Conservation (phyloP, 2,329 filamentous ascomycete genomes). For the Trichoderma cornu-damae region DNA sequence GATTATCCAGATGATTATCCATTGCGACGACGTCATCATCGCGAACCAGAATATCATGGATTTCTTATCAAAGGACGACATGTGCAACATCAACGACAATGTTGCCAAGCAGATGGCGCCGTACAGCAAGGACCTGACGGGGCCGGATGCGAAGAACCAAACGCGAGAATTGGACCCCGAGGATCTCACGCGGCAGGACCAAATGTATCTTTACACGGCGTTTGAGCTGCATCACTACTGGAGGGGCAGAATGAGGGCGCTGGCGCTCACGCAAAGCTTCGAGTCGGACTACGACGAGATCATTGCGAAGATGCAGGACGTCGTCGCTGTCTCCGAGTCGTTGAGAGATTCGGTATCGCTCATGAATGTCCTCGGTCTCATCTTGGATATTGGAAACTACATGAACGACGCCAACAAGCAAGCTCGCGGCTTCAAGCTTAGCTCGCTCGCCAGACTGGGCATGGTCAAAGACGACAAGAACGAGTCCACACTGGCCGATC, state of each 20-base stretch:
- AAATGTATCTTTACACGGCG: constrained; percentile 88
- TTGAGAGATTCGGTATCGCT: constrained; percentile 85
- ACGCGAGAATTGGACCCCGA: constrained; percentile 77
- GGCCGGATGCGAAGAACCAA: constrained; percentile 71
- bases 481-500: constrained; percentile 88
- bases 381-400: constrained; percentile 97
- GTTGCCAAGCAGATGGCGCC: constrained; percentile 86
- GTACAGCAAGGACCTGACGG: constrained; percentile 95
- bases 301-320: constrained; percentile 73
- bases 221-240: constrained; percentile 97
- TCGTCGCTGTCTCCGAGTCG: constrained; percentile 84
- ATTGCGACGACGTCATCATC: constrained; percentile 83
- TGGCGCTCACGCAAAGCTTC: constrained; percentile 75
- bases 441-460: constrained; percentile 81
- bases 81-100: constrained; percentile 90
- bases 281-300: constrained; percentile 91
- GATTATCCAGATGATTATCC: constrained; percentile 87
- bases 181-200: constrained; percentile 90
- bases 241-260: constrained; percentile 93
- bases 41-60: constrained; percentile 94
- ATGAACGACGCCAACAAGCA: constrained; percentile 99
- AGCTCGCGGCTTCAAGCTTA: constrained; percentile 94
- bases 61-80: constrained; percentile 85
- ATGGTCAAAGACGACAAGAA: constrained; percentile 99
- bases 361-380: constrained; percentile 93